Evolutionary conservation across 768 basidiomycete species (phyloP).

Genomic region (Lactifluus pinguis): DNA sequence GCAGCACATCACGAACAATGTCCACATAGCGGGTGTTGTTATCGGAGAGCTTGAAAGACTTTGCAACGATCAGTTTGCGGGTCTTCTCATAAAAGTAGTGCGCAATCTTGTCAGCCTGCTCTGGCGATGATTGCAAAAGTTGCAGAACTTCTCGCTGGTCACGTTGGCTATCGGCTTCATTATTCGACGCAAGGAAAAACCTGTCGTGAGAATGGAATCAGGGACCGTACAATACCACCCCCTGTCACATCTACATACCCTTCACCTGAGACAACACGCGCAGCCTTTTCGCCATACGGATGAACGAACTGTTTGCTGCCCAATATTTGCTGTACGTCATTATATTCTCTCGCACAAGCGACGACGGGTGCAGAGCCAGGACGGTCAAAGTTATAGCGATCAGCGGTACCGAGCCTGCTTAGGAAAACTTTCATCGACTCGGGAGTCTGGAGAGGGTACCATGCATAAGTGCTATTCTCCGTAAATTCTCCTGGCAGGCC

Average conservation of each 20-base stretch:
- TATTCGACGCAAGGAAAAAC: slow-evolving; percentile 54
- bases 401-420: slow-evolving; percentile 41
- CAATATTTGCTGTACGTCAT: slow-evolving; percentile 45
- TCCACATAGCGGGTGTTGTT: slow-evolving; percentile 47
- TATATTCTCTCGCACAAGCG: slow-evolving; percentile 36
- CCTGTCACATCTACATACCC: slow-evolving; percentile 37
- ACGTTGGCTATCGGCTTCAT: slow-evolving; percentile 30
- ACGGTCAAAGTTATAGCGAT: slow-evolving; percentile 47
- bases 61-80: slow-evolving; percentile 40
- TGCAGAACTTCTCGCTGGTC: slow-evolving; percentile 40
- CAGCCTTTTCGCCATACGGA: slow-evolving; percentile 42
- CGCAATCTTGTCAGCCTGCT: slow-evolving; percentile 41
- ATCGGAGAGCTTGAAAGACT: slow-evolving; percentile 53
- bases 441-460: slow-evolving; percentile 86
- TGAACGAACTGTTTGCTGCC: slow-evolving; percentile 38
- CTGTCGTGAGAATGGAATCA: slow-evolving; percentile 27
- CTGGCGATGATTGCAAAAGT: slow-evolving; percentile 41
- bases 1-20: slow-evolving; percentile 60
- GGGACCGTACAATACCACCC: background rate
- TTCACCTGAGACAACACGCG: slow-evolving; percentile 44
- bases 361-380: slow-evolving; percentile 30
- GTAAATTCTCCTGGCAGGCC: slow-evolving; percentile 62
- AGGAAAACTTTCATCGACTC: slow-evolving; percentile 53
- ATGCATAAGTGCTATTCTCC: slow-evolving; percentile 65
- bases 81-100: slow-evolving; percentile 62